Evolutionary conservation across 1,284 basidiomycete species (phyloP).

Genomic region (Trametes versicolor): DNA sequence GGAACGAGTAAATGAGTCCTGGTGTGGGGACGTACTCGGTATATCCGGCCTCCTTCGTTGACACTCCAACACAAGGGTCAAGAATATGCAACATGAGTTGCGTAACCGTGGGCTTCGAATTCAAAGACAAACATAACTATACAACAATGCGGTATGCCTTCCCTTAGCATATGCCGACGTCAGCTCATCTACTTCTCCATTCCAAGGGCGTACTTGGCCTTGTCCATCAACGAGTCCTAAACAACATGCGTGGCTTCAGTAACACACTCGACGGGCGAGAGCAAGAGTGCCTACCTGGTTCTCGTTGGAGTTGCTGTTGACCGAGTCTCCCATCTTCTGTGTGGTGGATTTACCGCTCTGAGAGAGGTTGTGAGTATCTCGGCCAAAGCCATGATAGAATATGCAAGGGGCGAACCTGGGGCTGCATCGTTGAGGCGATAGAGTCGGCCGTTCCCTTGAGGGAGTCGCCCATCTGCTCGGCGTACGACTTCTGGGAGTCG

Average conservation of each 20-base stretch:
- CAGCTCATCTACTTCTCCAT: slow-evolving; percentile 24
- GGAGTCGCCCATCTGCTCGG: slow-evolving; percentile 49
- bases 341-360: slow-evolving; percentile 58
- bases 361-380: not conserved
- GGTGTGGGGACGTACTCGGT: too few relatives aligned
- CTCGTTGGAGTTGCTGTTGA: slow-evolving; percentile 55
- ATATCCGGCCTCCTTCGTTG: too few relatives aligned
- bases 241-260: not conserved
- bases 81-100: too few relatives aligned
- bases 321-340: slow-evolving; percentile 63
- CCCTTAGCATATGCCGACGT: not conserved
- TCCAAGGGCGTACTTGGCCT: slow-evolving; percentile 45
- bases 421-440: slow-evolving; percentile 47
- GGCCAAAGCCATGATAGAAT: not conserved
- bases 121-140: not conserved
- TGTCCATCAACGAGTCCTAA: slow-evolving; percentile 42
- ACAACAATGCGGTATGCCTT: not conserved
- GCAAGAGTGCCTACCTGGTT: slow-evolving; percentile 36
- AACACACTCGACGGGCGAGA: not conserved
- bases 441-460: slow-evolving; percentile 48
- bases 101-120: too few relatives aligned
- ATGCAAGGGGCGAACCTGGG: slow-evolving; percentile 40
- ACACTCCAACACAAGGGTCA: too few relatives aligned
- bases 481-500: slow-evolving; percentile 49
- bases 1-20: too few relatives aligned